These are phyloP conservation scores for Saccharum spontaneum DNA, from an alignment of 176 grass and related monocot species.

Conservation along the genomic window DNA sequence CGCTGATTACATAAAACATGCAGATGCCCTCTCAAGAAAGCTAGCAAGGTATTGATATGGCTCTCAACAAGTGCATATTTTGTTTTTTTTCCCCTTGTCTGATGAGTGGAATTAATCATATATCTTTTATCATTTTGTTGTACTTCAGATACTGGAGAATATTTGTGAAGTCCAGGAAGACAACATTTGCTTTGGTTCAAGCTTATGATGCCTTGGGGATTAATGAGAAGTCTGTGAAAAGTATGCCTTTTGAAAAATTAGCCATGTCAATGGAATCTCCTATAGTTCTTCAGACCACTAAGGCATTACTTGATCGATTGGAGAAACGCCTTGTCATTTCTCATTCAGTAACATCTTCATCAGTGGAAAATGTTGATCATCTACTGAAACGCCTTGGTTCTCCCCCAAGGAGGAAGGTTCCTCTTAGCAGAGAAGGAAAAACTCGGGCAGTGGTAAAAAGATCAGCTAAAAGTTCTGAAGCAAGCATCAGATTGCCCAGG, in stretches of 20 bases:
- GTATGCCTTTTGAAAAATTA: constrained; percentile 89
- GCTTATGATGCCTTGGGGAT: constrained; percentile 70
- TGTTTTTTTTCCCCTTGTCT: background rate
- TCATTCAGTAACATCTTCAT: constrained; percentile 39
- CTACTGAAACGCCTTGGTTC: constrained; percentile 80
- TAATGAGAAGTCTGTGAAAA: constrained; percentile 73
- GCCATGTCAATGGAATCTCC: constrained; percentile 77
- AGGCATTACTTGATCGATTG: constrained; percentile 78
- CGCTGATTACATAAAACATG: constrained; percentile 59
- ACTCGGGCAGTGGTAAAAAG: constrained; percentile 44
- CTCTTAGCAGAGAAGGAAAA: constrained; percentile 42
- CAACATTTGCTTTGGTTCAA: constrained; percentile 62
- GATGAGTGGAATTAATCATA: background rate
- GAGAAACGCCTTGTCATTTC: constrained; percentile 57
- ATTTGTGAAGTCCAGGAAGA: constrained; percentile 82
- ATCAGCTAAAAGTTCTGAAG: constrained; percentile 32
- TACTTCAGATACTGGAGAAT: constrained; percentile 75
- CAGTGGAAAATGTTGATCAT: constrained; percentile 81
- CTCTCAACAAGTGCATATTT: background rate
- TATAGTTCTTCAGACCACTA: constrained; percentile 53
- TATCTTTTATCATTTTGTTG: constrained; percentile 20
- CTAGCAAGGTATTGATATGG: constrained; percentile 57
- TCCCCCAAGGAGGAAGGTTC: constrained; percentile 66
- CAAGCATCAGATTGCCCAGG: constrained; percentile 53
- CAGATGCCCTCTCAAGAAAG: constrained; percentile 75